Conservation (phyloP, 257 asterid genomes). For the Solanum rostratum region DNA sequence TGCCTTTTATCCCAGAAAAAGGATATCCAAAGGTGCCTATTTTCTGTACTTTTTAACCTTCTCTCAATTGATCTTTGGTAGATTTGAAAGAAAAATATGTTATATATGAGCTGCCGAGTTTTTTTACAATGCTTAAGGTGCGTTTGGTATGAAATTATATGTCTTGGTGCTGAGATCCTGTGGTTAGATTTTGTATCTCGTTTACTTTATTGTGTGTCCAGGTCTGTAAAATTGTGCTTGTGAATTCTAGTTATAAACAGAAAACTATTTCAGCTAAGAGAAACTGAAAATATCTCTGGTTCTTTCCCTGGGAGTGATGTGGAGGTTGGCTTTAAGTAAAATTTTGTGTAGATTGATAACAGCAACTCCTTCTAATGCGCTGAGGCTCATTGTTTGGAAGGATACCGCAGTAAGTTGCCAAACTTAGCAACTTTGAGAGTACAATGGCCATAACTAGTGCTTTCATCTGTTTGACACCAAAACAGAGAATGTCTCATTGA, state of each 20-base stretch:
- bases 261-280: neutral
- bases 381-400: neutral
- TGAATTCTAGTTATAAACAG: neutral
- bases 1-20: slow-evolving; percentile 87
- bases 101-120: neutral
- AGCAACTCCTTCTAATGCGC: neutral
- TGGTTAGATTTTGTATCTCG: neutral
- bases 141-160: neutral
- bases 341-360: neutral
- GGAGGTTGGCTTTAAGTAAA: neutral
- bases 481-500: neutral
- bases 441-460: neutral
- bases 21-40: slow-evolving; percentile 61
- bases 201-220: neutral
- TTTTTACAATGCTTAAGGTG: neutral
- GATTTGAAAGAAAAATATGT: neutral
- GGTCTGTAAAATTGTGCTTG: neutral
- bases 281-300: neutral
- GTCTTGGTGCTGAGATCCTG: neutral
- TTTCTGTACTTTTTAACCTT: neutral
- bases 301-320: neutral
- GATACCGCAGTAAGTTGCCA: neutral
- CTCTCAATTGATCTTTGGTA: neutral
- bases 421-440: neutral
- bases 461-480: neutral